Percentiles rank a stretch among this genome's conserved stretches.
These are phyloP conservation scores for Fragaria ananassa DNA, from an alignment of 306 rosid species.

Conservation along the genomic window DNA sequence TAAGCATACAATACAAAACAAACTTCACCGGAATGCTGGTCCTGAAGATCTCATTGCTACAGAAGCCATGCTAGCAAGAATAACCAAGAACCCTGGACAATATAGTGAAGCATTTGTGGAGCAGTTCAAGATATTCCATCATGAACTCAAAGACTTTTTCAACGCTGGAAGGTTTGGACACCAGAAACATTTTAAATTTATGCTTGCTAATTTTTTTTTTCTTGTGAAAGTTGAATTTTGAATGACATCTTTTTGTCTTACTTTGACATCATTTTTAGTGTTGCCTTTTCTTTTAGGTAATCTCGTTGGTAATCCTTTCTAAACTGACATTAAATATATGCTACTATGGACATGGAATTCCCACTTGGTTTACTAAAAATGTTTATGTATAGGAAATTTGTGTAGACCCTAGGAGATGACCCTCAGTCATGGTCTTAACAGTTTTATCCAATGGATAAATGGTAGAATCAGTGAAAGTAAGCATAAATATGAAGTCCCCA, in stretches of 20 bases:
- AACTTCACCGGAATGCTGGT: constrained; percentile 97
- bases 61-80: constrained; percentile 90
- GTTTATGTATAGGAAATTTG: background rate
- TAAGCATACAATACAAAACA: constrained; percentile 97
- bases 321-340: background rate
- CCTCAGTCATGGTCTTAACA: background rate
- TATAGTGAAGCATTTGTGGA: constrained; percentile 76
- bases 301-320: background rate
- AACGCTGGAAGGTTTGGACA: constrained; percentile 92
- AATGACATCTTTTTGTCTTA: background rate
- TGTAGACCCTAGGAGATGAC: background rate
- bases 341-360: background rate
- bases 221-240: background rate
- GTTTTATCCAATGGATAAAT: background rate
- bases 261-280: background rate
- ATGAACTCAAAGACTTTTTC: constrained; percentile 94
- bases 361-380: background rate
- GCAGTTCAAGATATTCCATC: constrained; percentile 88
- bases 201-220: background rate
- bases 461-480: background rate
- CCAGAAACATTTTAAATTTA: constrained; percentile 2
- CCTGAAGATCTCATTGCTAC: constrained; percentile 98
- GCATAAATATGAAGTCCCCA: background rate
- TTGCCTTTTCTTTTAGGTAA: background rate
- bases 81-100: constrained; percentile 76